phyloP scores from a whole-genome alignment of 768 basidiomycete genomes.

The Lentinus brumalis region DNA sequence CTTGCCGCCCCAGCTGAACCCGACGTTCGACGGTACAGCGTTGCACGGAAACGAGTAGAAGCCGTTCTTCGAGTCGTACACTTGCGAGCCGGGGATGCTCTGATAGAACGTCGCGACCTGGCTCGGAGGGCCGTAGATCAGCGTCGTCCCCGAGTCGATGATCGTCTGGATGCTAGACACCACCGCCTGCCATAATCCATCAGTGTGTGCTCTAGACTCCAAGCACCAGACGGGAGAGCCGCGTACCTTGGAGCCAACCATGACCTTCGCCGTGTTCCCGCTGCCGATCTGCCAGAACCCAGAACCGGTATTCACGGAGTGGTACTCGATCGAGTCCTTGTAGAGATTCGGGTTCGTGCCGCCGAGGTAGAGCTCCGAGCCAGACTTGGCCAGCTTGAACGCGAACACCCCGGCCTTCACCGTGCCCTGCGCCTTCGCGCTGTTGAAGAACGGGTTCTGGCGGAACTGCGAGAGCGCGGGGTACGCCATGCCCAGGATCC shows the following conservation, averaged over 20 bases:
- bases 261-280: conserved; percentile 24
- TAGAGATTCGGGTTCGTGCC: conserved; percentile 19
- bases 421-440: conserved; percentile 16
- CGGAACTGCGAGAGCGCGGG: conserved; percentile 26
- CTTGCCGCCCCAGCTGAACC: conserved; percentile 34
- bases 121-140: conserved; percentile 30
- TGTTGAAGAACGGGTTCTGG: conserved; percentile 32
- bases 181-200: too few relatives aligned
- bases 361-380: conserved; percentile 27
- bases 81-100: conserved; percentile 22
- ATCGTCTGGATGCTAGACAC: conserved; percentile 21
- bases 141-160: conserved; percentile 34
- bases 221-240: too few relatives aligned
- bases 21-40: conserved; percentile 20
- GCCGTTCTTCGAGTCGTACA: conserved; percentile 27
- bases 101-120: conserved; percentile 25
- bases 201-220: too few relatives aligned
- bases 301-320: conserved; percentile 17
- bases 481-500: conserved; percentile 25
- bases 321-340: conserved; percentile 23
- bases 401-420: conserved; percentile 16
- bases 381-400: conserved; percentile 24
- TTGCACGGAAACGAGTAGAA: conserved; percentile 32
- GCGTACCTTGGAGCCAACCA: conserved; percentile 20
- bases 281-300: conserved; percentile 32